Percentiles rank a stretch among this genome's conserved stretches.
phyloP scores from a whole-genome alignment of 2,329 filamentous ascomycete genomes.

The Botrytis porri region DNA sequence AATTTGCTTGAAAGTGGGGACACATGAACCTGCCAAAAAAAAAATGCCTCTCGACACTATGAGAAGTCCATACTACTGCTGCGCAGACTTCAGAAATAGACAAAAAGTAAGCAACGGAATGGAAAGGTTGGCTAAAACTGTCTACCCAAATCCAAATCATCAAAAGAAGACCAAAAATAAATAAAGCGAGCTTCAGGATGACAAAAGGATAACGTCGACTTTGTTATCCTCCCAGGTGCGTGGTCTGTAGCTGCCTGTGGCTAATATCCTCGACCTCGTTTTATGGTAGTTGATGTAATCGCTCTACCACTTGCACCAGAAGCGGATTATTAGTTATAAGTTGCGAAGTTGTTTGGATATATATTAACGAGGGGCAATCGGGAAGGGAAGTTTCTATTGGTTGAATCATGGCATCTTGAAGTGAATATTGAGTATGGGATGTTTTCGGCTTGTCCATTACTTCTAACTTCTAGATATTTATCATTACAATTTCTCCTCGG shows the following conservation, averaged over 20 bases:
- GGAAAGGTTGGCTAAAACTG: not conserved
- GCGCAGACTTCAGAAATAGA: not conserved
- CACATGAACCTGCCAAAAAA: not conserved
- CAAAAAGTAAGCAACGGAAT: not conserved
- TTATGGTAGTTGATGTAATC: not conserved
- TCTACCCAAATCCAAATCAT: not conserved
- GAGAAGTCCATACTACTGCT: not conserved
- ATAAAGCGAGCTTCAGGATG: not conserved
- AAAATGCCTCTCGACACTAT: not conserved
- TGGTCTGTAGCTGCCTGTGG: not conserved
- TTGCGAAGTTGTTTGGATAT: not conserved
- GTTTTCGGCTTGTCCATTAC: not conserved
- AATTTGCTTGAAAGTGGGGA: not conserved
- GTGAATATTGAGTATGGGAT: not conserved
- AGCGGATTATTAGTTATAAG: not conserved
- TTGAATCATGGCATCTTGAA: not conserved
- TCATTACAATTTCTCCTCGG: not conserved
- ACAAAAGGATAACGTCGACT: not conserved
- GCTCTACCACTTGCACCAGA: not conserved
- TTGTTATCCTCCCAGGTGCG: not conserved
- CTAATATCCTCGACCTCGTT: not conserved
- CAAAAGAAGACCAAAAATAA: not conserved
- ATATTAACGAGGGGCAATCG: not conserved
- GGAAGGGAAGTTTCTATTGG: not conserved
- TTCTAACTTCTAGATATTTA: not conserved